A percentile compares a stretch with the other conserved stretches of the same genome.
These are phyloP conservation scores for Micractinium conductrix DNA, from an alignment of 139 green algal species.

Conservation along the genomic window DNA sequence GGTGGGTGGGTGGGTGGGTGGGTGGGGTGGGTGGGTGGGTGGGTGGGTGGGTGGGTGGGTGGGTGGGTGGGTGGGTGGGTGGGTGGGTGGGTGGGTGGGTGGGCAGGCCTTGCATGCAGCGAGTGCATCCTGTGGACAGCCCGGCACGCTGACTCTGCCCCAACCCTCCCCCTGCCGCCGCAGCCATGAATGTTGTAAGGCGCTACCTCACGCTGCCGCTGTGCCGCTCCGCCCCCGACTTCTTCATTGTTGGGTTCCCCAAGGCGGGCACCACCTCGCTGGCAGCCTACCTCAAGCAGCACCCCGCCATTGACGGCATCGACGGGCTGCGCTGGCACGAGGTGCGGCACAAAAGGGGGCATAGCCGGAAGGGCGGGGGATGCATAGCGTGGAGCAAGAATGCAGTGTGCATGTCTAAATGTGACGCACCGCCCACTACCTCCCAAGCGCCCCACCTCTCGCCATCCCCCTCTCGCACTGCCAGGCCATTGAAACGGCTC, in stretches of 20 bases:
- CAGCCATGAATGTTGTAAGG: constrained; percentile 62
- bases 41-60: constrained; percentile 43
- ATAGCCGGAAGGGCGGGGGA: no score
- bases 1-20: neutral
- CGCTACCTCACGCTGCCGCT: constrained; percentile 80
- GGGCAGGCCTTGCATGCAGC: neutral
- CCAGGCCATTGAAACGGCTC: no score
- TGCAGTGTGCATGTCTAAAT: no score
- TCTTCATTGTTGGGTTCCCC: constrained; percentile 86
- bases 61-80: constrained; percentile 47
- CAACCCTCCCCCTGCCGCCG: neutral
- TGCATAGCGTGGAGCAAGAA: no score
- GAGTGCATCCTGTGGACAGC: no score
- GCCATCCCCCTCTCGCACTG: no score
- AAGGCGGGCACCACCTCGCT: constrained; percentile 79
- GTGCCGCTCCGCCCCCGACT: constrained; percentile 67
- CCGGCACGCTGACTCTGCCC: neutral
- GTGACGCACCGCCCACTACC: no score
- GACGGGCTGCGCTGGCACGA: constrained; percentile 76
- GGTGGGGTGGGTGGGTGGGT: constrained; percentile 48
- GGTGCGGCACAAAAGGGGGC: no score
- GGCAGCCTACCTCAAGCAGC: constrained; percentile 67
- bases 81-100: neutral
- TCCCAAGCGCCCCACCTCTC: no score
- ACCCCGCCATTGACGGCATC: constrained; percentile 72